Percentiles rank a stretch among this genome's conserved stretches.
Evolutionary conservation across 2,329 filamentous ascomycete genomes (phyloP).

Genomic region (Pseudogymnoascus verrucosus): DNA sequence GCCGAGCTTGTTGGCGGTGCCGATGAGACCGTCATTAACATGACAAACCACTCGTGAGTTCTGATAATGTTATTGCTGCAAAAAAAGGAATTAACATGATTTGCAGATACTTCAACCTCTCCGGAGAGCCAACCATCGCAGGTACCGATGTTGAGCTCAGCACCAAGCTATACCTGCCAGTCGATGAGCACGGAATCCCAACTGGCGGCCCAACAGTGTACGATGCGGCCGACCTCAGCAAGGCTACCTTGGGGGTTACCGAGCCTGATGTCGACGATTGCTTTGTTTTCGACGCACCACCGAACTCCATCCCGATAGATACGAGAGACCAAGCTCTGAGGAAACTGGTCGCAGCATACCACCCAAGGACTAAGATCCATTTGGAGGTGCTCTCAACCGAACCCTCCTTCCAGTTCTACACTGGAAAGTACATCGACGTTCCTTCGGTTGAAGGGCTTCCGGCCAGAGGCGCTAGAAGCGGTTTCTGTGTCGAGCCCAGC

Average conservation of each 20-base stretch:
- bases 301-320: conserved; percentile 38
- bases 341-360: conserved; percentile 62
- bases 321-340: conserved; percentile 50
- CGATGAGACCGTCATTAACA: conserved; percentile 84
- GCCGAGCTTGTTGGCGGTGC: conserved; percentile 69
- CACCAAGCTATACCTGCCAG: conserved; percentile 61
- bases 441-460: conserved; percentile 52
- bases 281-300: conserved; percentile 56
- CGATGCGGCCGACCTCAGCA: conserved; percentile 52
- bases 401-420: conserved; percentile 96
- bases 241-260: conserved; percentile 61
- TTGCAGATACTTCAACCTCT: conserved; percentile 57
- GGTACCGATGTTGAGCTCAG: conserved; percentile 52
- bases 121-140: conserved; percentile 46
- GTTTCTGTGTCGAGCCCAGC: conserved; percentile 88
- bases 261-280: conserved; percentile 80
- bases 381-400: conserved; percentile 87
- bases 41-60: conserved; percentile 87
- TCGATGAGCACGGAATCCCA: conserved; percentile 68
- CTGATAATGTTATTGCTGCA: no score
- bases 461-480: conserved; percentile 59
- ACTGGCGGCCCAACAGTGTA: conserved; percentile 57
- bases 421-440: conserved; percentile 75
- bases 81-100: conserved; percentile 9
- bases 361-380: conserved; percentile 67